Conservation (phyloP, 257 asterid genomes). For the Penstemon davidsonii region DNA sequence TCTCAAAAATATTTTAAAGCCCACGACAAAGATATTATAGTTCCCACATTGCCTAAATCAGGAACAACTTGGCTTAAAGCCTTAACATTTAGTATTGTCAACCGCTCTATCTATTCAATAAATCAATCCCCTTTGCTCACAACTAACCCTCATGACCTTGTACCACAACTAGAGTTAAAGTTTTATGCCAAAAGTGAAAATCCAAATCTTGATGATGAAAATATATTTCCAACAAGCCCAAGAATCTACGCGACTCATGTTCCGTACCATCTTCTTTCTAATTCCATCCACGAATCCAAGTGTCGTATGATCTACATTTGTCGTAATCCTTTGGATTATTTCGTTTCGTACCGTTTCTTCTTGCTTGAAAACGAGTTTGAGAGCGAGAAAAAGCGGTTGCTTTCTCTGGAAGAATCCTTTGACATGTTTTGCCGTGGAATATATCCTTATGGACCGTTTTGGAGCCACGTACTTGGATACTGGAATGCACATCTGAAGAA, state of each 20-base stretch:
- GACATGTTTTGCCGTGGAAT: conserved; percentile 26
- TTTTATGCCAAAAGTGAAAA: neutral
- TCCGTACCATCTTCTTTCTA: conserved; percentile 13
- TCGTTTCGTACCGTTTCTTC: conserved; percentile 11
- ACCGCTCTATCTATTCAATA: conserved; percentile 7
- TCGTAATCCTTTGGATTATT: conserved; percentile 27
- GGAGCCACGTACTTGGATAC: conserved; percentile 28
- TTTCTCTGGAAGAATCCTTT: conserved; percentile 4
- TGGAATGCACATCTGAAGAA: conserved; percentile 12
- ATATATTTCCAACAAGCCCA: conserved; percentile 5
- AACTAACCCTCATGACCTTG: conserved; percentile 22
- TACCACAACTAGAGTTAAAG: conserved; percentile 21
- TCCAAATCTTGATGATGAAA: conserved; percentile 8
- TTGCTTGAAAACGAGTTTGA: neutral
- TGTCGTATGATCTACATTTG: conserved; percentile 14
- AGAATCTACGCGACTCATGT: conserved; percentile 25
- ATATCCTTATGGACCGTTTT: conserved; percentile 18
- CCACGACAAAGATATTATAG: conserved; percentile 21
- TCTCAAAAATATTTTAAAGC: conserved; percentile 19
- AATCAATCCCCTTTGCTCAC: conserved; percentile 21
- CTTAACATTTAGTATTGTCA: conserved; percentile 29
- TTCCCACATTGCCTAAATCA: conserved; percentile 36
- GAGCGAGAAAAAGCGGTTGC: neutral
- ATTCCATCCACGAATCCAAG: conserved; percentile 12
- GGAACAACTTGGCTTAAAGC: conserved; percentile 42